phyloP scores from a whole-genome alignment of 495 filamentous ascomycete genomes.

The Penicillium ochrochloron region DNA sequence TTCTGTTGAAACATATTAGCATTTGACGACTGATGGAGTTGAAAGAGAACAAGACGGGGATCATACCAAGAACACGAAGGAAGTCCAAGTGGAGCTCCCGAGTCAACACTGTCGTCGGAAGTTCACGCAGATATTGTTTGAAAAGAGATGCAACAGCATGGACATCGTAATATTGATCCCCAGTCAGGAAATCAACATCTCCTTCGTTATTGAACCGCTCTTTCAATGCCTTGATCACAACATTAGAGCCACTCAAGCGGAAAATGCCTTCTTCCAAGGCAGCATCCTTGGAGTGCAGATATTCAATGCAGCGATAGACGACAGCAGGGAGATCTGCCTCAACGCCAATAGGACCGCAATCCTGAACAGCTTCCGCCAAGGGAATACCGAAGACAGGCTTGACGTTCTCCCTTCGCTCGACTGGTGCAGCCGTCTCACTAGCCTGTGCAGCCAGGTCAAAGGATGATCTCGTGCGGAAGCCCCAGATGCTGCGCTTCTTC shows the following conservation, averaged over 20 bases:
- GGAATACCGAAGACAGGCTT: constrained; percentile 86
- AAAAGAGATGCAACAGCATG: constrained; percentile 94
- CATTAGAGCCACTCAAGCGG: constrained; percentile 90
- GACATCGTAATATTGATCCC: constrained; percentile 89
- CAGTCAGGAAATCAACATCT: constrained; percentile 84
- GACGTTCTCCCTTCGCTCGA: constrained; percentile 59
- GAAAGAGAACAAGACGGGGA: not conserved
- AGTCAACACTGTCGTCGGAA: constrained; percentile 89
- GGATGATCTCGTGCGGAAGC: constrained; percentile 74
- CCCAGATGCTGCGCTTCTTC: constrained; percentile 94
- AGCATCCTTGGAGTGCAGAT: constrained; percentile 82
- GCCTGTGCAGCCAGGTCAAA: constrained; percentile 58
- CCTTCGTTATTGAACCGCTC: constrained; percentile 94
- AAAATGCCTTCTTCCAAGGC: constrained; percentile 93
- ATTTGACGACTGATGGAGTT: not conserved
- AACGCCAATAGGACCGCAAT: constrained; percentile 71
- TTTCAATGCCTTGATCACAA: constrained; percentile 86
- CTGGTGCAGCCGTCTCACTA: constrained; percentile 47
- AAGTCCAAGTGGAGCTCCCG: constrained; percentile 90
- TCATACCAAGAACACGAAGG: constrained; percentile 77
- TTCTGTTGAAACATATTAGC: constrained; percentile 46
- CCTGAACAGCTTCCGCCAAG: constrained; percentile 83
- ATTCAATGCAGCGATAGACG: constrained; percentile 95
- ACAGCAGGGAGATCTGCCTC: constrained; percentile 84
- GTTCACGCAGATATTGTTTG: constrained; percentile 91